Conservation (phyloP, 2,329 filamentous ascomycete species). For the Macroventuria anomochaeta region DNA sequence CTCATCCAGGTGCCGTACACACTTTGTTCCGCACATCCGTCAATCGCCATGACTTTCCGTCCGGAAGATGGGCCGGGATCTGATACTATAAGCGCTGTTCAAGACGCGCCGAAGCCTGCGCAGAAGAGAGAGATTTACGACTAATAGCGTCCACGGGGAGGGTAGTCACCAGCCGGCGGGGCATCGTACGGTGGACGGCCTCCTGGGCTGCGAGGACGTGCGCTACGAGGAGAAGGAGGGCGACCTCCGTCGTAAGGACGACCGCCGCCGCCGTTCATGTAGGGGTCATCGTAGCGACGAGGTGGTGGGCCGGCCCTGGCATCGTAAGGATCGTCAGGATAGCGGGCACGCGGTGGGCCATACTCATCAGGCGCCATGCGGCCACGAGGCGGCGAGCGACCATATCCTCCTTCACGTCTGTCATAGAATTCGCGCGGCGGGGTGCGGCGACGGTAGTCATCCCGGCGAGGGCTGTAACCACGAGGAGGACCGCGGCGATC, state of each 20-base stretch:
- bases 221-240: conserved; percentile 51
- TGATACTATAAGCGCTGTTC: conserved; percentile 16
- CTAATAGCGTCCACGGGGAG: conserved; percentile 47
- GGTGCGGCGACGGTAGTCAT: conserved; percentile 85
- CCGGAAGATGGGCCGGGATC: conserved; percentile 11
- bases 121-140: conserved; percentile 26
- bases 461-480: conserved; percentile 83
- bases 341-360: conserved; percentile 66
- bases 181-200: conserved; percentile 64
- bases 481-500: conserved; percentile 82
- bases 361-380: conserved; percentile 76
- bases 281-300: conserved; percentile 64
- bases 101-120: conserved; percentile 2
- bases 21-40: neutral
- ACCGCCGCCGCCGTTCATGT: conserved; percentile 65
- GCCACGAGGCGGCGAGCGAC: conserved; percentile 71
- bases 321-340: conserved; percentile 79
- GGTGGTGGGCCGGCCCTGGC: conserved; percentile 61
- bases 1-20: conserved; percentile 4
- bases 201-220: conserved; percentile 58
- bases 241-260: conserved; percentile 59
- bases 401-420: conserved; percentile 64
- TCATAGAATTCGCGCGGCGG: conserved; percentile 87
- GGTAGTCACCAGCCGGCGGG: conserved; percentile 52
- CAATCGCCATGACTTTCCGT: conserved; percentile 6